phyloP scores from a whole-genome alignment of 768 basidiomycete genomes.

The Harrya chromipes region DNA sequence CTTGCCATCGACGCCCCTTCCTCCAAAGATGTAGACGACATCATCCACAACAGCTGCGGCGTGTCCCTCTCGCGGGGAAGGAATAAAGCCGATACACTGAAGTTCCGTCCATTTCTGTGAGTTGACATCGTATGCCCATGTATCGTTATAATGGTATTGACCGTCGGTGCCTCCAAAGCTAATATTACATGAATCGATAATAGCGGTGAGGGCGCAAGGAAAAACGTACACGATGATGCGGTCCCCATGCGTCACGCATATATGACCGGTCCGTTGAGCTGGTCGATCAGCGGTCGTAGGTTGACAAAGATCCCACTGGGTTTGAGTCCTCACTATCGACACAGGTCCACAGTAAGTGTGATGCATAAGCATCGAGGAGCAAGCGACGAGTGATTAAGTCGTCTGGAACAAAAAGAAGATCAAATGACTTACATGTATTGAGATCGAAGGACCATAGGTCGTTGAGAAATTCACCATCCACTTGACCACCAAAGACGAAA shows the following conservation, averaged over 20 bases:
- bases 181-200: constrained; percentile 12
- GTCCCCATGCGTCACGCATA: constrained; percentile 79
- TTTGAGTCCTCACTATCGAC: constrained; percentile 70
- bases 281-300: constrained; percentile 58
- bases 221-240: constrained; percentile 74
- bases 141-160: constrained; percentile 99
- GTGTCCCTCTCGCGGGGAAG: constrained; percentile 93
- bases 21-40: constrained; percentile 97
- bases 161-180: constrained; percentile 99
- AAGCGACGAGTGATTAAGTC: neutral
- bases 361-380: neutral
- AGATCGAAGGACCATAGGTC: constrained; percentile 97
- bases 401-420: neutral
- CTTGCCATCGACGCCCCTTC: constrained; percentile 94
- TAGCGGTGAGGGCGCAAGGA: constrained; percentile 15
- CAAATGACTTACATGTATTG: constrained; percentile 69
- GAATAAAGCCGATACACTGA: constrained; percentile 95
- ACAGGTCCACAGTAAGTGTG: constrained; percentile 2
- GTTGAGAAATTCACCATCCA: constrained; percentile 90
- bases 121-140: constrained; percentile 87
- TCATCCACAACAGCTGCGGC: constrained; percentile 96
- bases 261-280: constrained; percentile 88
- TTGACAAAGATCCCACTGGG: constrained; percentile 80
- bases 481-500: constrained; percentile 95
- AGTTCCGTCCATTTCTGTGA: constrained; percentile 87